A percentile compares a stretch with the other conserved stretches of the same genome.
These are phyloP conservation scores for Cyanidiococcus yangmingshanensis DNA, from an alignment of 23 red algal genomes.

Conservation along the genomic window DNA sequence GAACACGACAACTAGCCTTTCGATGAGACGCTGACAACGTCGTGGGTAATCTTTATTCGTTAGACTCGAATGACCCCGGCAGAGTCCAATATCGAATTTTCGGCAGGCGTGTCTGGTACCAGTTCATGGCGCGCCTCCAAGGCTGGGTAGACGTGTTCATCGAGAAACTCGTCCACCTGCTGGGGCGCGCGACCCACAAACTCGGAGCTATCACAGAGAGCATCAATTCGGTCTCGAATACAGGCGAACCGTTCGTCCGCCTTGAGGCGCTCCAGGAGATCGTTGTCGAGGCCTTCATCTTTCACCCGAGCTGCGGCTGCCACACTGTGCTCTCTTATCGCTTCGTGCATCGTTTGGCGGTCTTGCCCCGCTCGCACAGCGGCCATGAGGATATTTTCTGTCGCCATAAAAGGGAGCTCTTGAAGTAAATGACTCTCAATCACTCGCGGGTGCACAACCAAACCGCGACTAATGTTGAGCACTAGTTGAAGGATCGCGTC, in stretches of 20 bases:
- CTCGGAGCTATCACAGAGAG: slow-evolving; percentile 34
- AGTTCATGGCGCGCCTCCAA: slow-evolving; percentile 18
- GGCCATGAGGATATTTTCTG: slow-evolving; percentile 73
- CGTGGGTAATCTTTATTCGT: no score
- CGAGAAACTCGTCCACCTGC: slow-evolving; percentile 73
- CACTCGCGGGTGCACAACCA: slow-evolving; percentile 78
- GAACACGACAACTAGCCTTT: no score
- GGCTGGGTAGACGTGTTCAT: slow-evolving; percentile 31
- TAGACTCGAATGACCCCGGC: not conserved
- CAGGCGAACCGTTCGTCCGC: slow-evolving; percentile 31
- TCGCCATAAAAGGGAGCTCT: slow-evolving; percentile 94
- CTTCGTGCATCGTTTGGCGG: slow-evolving; percentile 69
- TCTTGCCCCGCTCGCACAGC: slow-evolving; percentile 64
- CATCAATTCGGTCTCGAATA: slow-evolving; percentile 32
- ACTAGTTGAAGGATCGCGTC: slow-evolving; percentile 77
- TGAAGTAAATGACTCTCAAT: slow-evolving; percentile 45
- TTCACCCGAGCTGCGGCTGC: slow-evolving; percentile 61
- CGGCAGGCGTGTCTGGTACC: not conserved
- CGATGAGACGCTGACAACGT: no score
- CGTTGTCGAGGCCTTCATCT: slow-evolving; percentile 57
- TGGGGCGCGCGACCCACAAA: slow-evolving; percentile 80
- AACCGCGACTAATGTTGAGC: slow-evolving; percentile 57
- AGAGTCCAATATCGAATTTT: not conserved
- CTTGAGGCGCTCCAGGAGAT: slow-evolving; percentile 49
- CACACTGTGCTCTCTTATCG: slow-evolving; percentile 51